Conservation (phyloP, 495 filamentous ascomycete genomes). For the Hypoxylon subgilvum region DNA sequence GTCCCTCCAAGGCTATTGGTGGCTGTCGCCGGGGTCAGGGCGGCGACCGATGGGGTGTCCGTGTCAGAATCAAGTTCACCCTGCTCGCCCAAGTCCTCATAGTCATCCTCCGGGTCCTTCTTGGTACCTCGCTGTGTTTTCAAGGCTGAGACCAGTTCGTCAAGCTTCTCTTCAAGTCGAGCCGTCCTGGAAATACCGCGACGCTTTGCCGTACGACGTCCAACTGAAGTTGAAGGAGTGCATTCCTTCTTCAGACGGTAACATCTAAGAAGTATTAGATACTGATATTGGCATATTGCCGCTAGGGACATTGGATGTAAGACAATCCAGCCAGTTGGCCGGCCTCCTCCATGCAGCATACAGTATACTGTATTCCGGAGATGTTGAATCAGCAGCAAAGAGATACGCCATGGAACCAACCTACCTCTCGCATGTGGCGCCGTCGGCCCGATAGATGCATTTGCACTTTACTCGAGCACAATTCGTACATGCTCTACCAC, state of each 20-base stretch:
- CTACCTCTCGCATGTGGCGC: constrained; percentile 55
- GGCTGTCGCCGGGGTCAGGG: constrained; percentile 4
- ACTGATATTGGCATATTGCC: constrained; percentile 4
- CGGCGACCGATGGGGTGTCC: background rate
- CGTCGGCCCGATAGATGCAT: constrained; percentile 50
- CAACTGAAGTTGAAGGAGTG: constrained; percentile 42
- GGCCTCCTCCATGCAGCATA: too few species aligned
- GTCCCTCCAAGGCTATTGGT: constrained; percentile 6
- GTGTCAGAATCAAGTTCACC: constrained; percentile 2
- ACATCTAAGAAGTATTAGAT: constrained; percentile 49
- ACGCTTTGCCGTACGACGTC: constrained; percentile 42
- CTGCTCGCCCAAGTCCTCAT: constrained; percentile 41
- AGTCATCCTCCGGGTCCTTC: constrained; percentile 40
- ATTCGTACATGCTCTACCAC: constrained; percentile 58
- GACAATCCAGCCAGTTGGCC: background rate
- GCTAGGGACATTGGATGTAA: background rate
- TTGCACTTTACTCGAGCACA: constrained; percentile 61
- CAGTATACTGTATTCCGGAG: background rate
- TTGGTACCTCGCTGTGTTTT: constrained; percentile 35
- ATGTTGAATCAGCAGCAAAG: constrained; percentile 13
- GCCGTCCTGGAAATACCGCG: constrained; percentile 38
- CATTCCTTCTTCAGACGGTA: constrained; percentile 55
- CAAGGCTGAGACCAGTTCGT: constrained; percentile 56
- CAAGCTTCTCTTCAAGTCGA: constrained; percentile 60
- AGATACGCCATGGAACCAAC: background rate